Evolutionary conservation across 352 stramenopile species (phyloP).

Genomic region (Pythium coloratum): DNA sequence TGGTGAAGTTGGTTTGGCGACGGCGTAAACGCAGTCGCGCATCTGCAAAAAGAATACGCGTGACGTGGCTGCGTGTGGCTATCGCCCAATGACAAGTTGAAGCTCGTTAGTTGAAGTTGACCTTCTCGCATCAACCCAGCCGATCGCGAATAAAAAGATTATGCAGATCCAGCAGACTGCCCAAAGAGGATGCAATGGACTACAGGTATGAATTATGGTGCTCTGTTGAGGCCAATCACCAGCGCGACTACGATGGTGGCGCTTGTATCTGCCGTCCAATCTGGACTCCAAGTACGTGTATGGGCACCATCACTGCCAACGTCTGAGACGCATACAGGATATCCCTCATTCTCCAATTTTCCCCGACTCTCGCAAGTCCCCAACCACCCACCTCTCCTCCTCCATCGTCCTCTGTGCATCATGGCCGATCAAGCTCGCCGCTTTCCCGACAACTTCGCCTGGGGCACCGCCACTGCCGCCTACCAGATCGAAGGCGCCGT

Average conservation of each 20-base stretch:
- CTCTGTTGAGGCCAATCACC: too few species aligned
- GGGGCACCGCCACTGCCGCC: conserved; percentile 81
- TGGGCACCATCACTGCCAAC: too few species aligned
- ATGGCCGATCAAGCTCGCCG: conserved; percentile 20
- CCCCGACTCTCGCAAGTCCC: not conserved
- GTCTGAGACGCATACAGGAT: too few species aligned
- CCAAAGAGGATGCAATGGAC: too few species aligned
- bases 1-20: too few species aligned
- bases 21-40: not conserved
- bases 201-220: too few species aligned
- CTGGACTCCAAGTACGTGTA: too few species aligned
- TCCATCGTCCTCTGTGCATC: not conserved
- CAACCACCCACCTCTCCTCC: not conserved
- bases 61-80: not conserved
- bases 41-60: not conserved
- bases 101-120: not conserved
- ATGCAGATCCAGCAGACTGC: not conserved
- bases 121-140: not conserved
- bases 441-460: conserved; percentile 70
- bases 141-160: not conserved
- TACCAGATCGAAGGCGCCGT: conserved; percentile 93
- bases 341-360: not conserved
- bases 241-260: too few species aligned
- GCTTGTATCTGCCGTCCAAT: too few species aligned
- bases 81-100: not conserved